Evolutionary conservation across 2,329 filamentous ascomycete genomes (phyloP), one percentile per base, ranked within the genome.

Genomic region (Aureobasidium namibiae): DNA sequence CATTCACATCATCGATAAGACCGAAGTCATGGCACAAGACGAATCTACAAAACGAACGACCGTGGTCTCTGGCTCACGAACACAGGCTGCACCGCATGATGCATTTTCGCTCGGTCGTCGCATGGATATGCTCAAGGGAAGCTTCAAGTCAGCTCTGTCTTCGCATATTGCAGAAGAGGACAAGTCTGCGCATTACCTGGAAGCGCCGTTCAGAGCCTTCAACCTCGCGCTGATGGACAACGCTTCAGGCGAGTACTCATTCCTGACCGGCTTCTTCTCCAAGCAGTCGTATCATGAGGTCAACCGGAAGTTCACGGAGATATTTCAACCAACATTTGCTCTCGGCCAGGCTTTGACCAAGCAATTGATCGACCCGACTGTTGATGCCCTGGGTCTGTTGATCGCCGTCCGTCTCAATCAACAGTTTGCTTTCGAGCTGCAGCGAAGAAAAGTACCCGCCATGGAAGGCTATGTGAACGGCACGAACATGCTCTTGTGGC

Each of bases 401-500:
- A 80, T 97, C n/a, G 94, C 90, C 69, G 92, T 99, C 33, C 85
- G 94, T 6, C 75, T 99, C 16, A 99, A 95, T 66, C 94, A 97
- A 69, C 90, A 94, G 65, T 87, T 92, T 61, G 92, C 94, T 16
- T 99, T 99, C 70, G 90, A 95, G 72, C 80, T 97, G 34, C 94
- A 99, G 72, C 83, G 92, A 11, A 85, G 92, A 58, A 92, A 95
- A 69, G 85, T 97, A 1, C 94, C 94, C 0, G 87, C 90, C 5
- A 86, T 90, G 1, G 94, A 99, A 69, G 82, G 84, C 39, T 99
- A 99, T 70, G 87, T 96, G 70, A 99, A 99, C 71, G 92, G 85
- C 46, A 95, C 90, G 5, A 92, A 88, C 68, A 99, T 99, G 90
- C 83, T 94, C 2, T 82, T 99, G 6, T 99, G 94, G 94, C 94